These are phyloP conservation scores for Tulasnella sp. DNA, from an alignment of 768 basidiomycete species.

Conservation along the genomic window DNA sequence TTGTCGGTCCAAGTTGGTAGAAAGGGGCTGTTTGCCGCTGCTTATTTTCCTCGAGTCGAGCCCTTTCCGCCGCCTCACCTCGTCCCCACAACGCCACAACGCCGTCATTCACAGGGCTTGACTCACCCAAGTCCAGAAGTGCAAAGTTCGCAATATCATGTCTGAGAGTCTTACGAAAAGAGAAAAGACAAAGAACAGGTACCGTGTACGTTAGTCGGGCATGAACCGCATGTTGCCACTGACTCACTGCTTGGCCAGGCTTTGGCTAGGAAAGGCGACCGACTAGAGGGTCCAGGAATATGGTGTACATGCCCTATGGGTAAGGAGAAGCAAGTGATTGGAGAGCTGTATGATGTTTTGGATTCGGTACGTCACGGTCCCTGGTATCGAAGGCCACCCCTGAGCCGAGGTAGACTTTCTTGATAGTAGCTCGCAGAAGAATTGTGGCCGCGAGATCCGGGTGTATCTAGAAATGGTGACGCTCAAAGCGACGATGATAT, in stretches of 20 bases:
- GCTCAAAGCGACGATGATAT: slow-evolving; percentile 38
- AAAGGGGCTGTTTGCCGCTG: not conserved
- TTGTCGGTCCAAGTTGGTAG: not conserved
- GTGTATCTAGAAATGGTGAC: slow-evolving; percentile 32
- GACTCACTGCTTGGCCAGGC: slow-evolving; percentile 38
- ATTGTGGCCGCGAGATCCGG: slow-evolving; percentile 54
- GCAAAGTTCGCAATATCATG: not conserved
- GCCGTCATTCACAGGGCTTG: not conserved
- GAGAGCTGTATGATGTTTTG: slow-evolving; percentile 74
- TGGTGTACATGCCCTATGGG: slow-evolving; percentile 86
- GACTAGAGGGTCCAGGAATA: slow-evolving; percentile 73
- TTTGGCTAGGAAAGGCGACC: slow-evolving; percentile 55
- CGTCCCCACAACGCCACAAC: not conserved
- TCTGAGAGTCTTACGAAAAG: not conserved
- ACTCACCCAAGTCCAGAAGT: not conserved
- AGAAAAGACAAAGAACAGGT: slow-evolving; percentile 21
- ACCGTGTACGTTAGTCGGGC: not conserved
- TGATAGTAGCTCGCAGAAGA: slow-evolving; percentile 58
- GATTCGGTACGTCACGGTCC: slow-evolving; percentile 50
- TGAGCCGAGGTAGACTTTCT: slow-evolving; percentile 20
- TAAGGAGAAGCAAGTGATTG: slow-evolving; percentile 71
- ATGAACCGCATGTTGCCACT: not conserved
- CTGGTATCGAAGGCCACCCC: not conserved
- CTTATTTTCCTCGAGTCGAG: not conserved
- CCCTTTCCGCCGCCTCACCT: not conserved